Evolutionary conservation across 495 filamentous ascomycete species (phyloP), one percentile per base, ranked within the genome.

Genomic region (Podospora fimiseda): DNA sequence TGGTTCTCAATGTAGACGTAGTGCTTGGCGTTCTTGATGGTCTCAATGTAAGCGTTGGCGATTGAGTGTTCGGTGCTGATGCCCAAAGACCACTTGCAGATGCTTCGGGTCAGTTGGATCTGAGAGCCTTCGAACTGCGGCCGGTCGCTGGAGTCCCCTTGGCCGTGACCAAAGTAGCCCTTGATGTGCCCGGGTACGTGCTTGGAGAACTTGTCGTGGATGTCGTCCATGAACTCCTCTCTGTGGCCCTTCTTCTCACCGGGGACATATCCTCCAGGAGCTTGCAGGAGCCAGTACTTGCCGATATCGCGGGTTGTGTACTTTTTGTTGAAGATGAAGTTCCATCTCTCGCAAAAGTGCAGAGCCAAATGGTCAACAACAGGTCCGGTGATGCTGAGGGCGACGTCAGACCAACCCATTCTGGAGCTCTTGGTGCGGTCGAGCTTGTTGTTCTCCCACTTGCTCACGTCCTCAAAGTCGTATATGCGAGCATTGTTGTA

Each of bases 1-100:
- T 76, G 91, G 60, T 96, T 96, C 70, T 96, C 91, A 15, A 96
- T 96, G 68, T 96, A 96, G 36, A 96, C 69, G 59, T 88, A 95
- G 65, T 95, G 88, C 65, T 85, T 67, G 39, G 87, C 89, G 56
- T 88, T 85, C 19, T 74, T 77, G 63, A 97, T 96, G 27, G 86
- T 78, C 46, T 88, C 80, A 36, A 86, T 85, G 56, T 97, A 97
- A 0, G 92, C 91, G 61, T 95, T 89, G 16, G 82, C 80, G 59
- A 97, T 90, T 0, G 90, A 95, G 67, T 95, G 90, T 71, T 94
- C 84, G 0, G 82, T 77, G 4, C 73, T 69, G 27, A 79, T 76
- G 15, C 86, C 86, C 45, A 80, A 74, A 19, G 85, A 89, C 87
- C 88, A 91, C 59, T 88, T 80, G 15, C 79, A 78, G 52, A 74